Evolutionary conservation across 768 basidiomycete genomes (phyloP).

Genomic region (Naganishia vishniacii): DNA sequence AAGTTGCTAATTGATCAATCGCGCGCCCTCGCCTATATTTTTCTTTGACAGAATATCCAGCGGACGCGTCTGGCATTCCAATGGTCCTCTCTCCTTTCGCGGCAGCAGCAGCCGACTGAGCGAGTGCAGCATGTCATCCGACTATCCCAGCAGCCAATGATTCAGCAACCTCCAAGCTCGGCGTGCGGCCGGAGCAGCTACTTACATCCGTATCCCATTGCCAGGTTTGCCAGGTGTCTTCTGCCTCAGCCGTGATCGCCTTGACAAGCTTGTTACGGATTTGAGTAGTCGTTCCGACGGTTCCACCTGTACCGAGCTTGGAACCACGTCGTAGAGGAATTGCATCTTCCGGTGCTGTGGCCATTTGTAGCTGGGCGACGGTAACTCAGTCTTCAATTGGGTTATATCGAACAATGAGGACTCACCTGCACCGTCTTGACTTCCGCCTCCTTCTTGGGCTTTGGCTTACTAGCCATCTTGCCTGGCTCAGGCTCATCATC

Average conservation of each 20-base stretch:
- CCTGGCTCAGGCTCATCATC: slow-evolving; percentile 20
- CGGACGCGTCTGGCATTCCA: slow-evolving; percentile 36
- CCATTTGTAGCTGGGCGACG: background rate
- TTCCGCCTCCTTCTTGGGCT: slow-evolving; percentile 6
- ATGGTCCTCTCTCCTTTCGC: slow-evolving; percentile 31
- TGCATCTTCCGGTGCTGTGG: slow-evolving; percentile 7
- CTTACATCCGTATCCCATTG: slow-evolving; percentile 25
- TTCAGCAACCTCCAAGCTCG: background rate
- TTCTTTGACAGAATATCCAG: slow-evolving; percentile 34
- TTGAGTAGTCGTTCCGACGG: slow-evolving; percentile 26
- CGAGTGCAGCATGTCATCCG: slow-evolving; percentile 13
- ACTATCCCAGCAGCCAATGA: background rate
- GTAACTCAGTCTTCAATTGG: background rate
- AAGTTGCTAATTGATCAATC: slow-evolving; percentile 27
- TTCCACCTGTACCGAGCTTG: slow-evolving; percentile 29
- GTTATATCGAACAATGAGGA: background rate
- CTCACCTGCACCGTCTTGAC: slow-evolving; percentile 28
- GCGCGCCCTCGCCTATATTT: slow-evolving; percentile 28
- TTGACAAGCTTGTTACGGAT: slow-evolving; percentile 26
- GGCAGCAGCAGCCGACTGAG: slow-evolving; percentile 35
- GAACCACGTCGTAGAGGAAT: slow-evolving; percentile 17
- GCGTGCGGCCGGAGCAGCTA: no score
- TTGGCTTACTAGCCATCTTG: background rate
- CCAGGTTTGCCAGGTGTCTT: slow-evolving; percentile 26
- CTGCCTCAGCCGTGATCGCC: slow-evolving; percentile 18